Evolutionary conservation across 805 yeast species (phyloP), one percentile per base, ranked within the genome.

Genomic region (Kluyveromyces aestuarii): DNA sequence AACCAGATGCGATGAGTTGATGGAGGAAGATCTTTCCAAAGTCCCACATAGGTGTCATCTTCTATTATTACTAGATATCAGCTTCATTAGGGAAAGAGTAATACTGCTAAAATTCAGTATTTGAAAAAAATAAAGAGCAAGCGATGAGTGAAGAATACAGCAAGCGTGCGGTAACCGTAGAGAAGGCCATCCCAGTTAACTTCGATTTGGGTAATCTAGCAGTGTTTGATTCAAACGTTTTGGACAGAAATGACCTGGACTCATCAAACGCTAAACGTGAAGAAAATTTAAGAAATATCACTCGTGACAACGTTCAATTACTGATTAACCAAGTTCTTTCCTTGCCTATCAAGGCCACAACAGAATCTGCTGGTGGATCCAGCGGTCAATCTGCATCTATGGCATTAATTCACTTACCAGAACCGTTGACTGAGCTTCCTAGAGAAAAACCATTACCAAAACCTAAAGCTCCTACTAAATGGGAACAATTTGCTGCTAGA

Each of bases 371-470:
- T 17, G 77, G 76, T 14, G 70, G 73, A 44, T 72, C 80, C 42
- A 74, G 79, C 35, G 86, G 81, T 19, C 83, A 80, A 59, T 64
- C 69, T 51, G 78, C 95, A 11, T 79, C 85, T 46, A 81, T 89
- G 79, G 82, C 96, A 9, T 77, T 91, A 53, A 80, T 93, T 47
- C 81, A 77, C 60, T 75, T 93, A 52, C 98, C 99, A 35, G 88
- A 79, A 48, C 95, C 96, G 21, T 68, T 76, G 14, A 83, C 95
- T 17, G 77, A 71, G 50, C 73, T 90, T 54, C 99, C 99, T 48
- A 79, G 99, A 75, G 99, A 93, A 67, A 93, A 93, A 72, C 82
- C 96, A 44, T 70, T 93, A 59, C 99, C 99, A 50, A 90, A 89
- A 70, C 81, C 87, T 48, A 93, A 87, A 72, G 84, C 91, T 48